Evolutionary conservation across 192 early-diverging fungal genomes (phyloP).

Genomic region (Backusella psychrophila): DNA sequence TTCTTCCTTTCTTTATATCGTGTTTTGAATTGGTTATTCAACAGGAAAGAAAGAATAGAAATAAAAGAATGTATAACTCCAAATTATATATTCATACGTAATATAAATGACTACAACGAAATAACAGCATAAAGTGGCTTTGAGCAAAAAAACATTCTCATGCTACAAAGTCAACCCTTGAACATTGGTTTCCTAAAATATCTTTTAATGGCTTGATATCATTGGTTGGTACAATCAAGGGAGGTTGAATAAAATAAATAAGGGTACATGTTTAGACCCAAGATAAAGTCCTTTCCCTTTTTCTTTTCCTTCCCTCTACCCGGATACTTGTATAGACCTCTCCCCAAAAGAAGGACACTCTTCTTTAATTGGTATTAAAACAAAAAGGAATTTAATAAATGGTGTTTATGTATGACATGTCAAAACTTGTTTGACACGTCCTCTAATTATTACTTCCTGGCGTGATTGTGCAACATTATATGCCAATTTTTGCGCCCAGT

Average conservation of each 20-base stretch:
- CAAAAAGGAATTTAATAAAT: not conserved
- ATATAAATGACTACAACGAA: not conserved
- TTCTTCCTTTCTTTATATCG: not conserved
- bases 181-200: conserved; percentile 3
- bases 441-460: not conserved
- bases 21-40: not conserved
- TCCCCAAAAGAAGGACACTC: not conserved
- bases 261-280: not conserved
- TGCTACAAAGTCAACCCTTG: not conserved
- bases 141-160: not conserved
- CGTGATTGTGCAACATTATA: not conserved
- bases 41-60: not conserved
- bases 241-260: not conserved
- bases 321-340: not conserved
- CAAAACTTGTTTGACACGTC: conserved; percentile 6
- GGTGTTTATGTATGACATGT: not conserved
- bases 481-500: not conserved
- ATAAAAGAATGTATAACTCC: not conserved
- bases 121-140: not conserved
- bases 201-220: not conserved
- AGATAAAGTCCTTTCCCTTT: not conserved
- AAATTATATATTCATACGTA: not conserved
- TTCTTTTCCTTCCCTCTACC: not conserved
- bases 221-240: not conserved
- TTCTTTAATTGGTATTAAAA: not conserved